These are phyloP conservation scores for Boeremia exigua DNA, from an alignment of 2,329 filamentous ascomycete species.

Conservation along the genomic window DNA sequence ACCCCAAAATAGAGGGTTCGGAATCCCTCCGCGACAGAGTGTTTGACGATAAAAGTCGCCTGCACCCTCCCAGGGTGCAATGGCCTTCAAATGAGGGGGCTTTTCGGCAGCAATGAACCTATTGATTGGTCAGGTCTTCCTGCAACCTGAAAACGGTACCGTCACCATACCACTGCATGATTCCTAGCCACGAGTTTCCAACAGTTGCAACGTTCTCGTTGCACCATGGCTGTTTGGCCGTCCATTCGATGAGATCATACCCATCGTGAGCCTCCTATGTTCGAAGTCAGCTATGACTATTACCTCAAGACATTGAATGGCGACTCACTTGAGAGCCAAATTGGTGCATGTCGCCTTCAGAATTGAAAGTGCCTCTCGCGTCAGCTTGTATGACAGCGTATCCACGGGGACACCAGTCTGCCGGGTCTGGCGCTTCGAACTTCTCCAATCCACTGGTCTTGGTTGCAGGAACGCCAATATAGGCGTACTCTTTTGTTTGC, in stretches of 20 bases:
- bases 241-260: not conserved
- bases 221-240: not conserved
- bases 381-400: not conserved
- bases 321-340: no score
- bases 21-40: no score
- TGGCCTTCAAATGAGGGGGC: not conserved
- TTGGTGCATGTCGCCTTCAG: not conserved
- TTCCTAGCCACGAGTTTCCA: not conserved
- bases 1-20: no score
- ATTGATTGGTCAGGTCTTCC: no score
- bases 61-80: not conserved
- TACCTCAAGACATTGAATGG: no score
- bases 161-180: not conserved
- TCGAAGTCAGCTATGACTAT: no score
- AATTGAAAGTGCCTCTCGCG: not conserved
- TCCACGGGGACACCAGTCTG: not conserved
- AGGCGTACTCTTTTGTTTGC: no score
- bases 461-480: not conserved
- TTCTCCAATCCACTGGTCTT: not conserved
- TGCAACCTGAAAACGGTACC: no score
- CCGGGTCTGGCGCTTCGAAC: not conserved
- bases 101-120: not conserved
- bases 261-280: not conserved
- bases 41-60: no score
- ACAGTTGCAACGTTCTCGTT: not conserved